Percentiles rank a stretch among this genome's conserved stretches.
These are phyloP conservation scores for Agrocybe pediades DNA, from an alignment of 768 basidiomycete genomes.

Conservation along the genomic window DNA sequence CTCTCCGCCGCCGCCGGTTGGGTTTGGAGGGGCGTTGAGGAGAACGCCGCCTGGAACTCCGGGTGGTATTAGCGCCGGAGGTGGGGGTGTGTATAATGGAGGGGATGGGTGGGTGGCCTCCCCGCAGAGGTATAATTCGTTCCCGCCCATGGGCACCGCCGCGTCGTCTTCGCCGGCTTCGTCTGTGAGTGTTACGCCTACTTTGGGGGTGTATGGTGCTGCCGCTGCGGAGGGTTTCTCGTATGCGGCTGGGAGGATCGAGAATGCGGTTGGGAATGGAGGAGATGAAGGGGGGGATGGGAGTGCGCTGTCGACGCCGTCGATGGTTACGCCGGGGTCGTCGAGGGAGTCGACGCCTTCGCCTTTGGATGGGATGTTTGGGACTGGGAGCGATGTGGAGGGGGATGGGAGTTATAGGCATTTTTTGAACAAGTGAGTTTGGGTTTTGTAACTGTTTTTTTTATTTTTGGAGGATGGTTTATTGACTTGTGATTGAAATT, in stretches of 20 bases:
- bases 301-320: constrained; percentile 50
- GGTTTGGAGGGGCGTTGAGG: constrained; percentile 28
- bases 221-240: neutral
- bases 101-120: constrained; percentile 18
- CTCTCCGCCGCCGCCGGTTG: constrained; percentile 7
- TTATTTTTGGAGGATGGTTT: neutral
- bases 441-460: neutral
- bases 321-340: constrained; percentile 41
- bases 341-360: constrained; percentile 45
- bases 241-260: neutral
- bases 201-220: neutral
- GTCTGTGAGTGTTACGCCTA: constrained; percentile 1
- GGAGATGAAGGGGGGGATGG: constrained; percentile 5
- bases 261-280: constrained; percentile 17
- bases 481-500: constrained; percentile 13
- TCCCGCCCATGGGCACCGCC: constrained; percentile 28
- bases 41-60: constrained; percentile 55
- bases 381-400: constrained; percentile 10
- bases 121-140: constrained; percentile 38
- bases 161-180: neutral
- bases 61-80: constrained; percentile 19
- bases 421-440: constrained; percentile 64
- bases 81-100: neutral
- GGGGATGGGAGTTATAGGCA: constrained; percentile 45
- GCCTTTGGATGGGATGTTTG: constrained; percentile 36